Evolutionary conservation across 371 early-diverging fungal species (phyloP).

Genomic region (Haplosporangium sp.): DNA sequence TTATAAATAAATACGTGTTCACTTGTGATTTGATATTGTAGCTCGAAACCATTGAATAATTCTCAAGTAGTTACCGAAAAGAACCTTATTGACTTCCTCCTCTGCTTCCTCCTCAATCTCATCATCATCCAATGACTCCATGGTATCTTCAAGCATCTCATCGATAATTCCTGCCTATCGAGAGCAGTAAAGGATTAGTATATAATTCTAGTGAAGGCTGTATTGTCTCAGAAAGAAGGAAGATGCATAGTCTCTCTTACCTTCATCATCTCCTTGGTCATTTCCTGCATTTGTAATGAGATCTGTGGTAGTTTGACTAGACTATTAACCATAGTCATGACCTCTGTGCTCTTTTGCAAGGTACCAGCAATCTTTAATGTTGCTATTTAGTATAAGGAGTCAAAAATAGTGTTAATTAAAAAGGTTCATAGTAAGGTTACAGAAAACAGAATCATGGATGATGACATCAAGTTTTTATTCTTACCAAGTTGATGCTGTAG

Average conservation of each 20-base stretch:
- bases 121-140: slow-evolving; percentile 90
- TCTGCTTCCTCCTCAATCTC: slow-evolving; percentile 96
- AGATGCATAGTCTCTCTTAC: slow-evolving; percentile 50
- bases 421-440: not conserved
- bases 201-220: not conserved
- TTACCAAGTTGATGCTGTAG: slow-evolving; percentile 89
- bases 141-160: slow-evolving; percentile 94
- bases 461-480: not conserved
- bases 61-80: slow-evolving; percentile 74
- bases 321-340: slow-evolving; percentile 91
- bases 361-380: slow-evolving; percentile 90
- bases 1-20: not conserved
- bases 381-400: slow-evolving; percentile 59
- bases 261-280: slow-evolving; percentile 96
- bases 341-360: slow-evolving; percentile 87
- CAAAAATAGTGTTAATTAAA: not conserved
- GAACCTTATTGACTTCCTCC: slow-evolving; percentile 90
- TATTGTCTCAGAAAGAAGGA: no score
- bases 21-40: not conserved
- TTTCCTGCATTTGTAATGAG: slow-evolving; percentile 84
- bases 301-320: slow-evolving; percentile 90
- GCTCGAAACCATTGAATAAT: not conserved
- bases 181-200: not conserved
- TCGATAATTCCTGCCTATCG: slow-evolving; percentile 91
- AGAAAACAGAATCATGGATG: no score